phyloP scores from a whole-genome alignment of 768 basidiomycete genomes.

The Phanerochaete carnosa region DNA sequence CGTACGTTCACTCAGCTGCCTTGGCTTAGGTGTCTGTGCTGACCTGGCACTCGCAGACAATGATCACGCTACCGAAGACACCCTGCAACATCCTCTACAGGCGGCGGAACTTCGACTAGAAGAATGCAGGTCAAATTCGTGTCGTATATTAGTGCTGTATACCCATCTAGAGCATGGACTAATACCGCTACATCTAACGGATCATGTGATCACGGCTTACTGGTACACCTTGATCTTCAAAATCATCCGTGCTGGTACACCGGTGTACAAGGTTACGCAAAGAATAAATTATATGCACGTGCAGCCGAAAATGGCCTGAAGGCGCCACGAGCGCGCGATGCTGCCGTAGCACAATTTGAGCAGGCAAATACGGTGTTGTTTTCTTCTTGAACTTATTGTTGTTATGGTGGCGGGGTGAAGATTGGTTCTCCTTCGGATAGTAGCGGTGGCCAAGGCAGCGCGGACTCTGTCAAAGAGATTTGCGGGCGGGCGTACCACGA shows the following conservation, averaged over 20 bases:
- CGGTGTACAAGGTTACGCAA: background rate
- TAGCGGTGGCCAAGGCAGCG: slow-evolving; percentile 10
- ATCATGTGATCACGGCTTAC: background rate
- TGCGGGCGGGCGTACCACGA: background rate
- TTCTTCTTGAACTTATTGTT: background rate
- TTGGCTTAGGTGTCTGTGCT: background rate
- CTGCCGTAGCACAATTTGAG: too few species aligned
- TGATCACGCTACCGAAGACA: slow-evolving; percentile 87
- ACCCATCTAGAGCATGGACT: slow-evolving; percentile 7
- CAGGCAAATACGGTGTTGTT: too few species aligned
- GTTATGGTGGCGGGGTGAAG: background rate
- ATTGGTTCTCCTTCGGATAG: background rate
- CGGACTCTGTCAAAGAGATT: background rate
- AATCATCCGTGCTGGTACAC: too few species aligned
- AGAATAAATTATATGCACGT: background rate
- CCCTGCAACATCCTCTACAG: slow-evolving; percentile 66
- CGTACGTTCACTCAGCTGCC: slow-evolving; percentile 46
- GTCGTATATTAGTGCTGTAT: slow-evolving; percentile 8
- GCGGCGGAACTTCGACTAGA: slow-evolving; percentile 45
- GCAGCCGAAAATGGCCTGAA: background rate
- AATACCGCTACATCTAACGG: slow-evolving; percentile 5
- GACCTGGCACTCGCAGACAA: slow-evolving; percentile 52
- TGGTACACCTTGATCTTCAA: background rate
- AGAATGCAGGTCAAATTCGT: background rate
- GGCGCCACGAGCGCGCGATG: too few species aligned